Percentiles rank a stretch among this genome's conserved stretches.
phyloP scores from a whole-genome alignment of 305 asterid species.

The Rubia tinctorum region DNA sequence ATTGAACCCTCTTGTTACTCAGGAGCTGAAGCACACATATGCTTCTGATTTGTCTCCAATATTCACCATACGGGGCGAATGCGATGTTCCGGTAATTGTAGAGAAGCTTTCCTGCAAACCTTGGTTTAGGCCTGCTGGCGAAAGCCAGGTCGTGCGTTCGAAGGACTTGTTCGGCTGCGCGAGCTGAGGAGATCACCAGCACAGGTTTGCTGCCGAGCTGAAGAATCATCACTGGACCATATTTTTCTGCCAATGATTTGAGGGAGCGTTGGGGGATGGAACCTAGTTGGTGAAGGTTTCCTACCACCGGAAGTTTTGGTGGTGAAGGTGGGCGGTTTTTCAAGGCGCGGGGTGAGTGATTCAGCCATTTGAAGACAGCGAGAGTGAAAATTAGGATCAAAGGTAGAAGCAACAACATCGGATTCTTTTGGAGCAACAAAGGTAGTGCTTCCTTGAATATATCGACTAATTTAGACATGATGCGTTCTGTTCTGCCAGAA shows the following conservation, averaged over 20 bases:
- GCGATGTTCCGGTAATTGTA: conserved; percentile 37
- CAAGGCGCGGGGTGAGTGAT: background rate
- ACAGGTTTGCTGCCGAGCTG: conserved; percentile 39
- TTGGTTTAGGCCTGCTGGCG: conserved; percentile 36
- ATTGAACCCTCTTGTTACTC: conserved; percentile 37
- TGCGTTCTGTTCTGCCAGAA: background rate
- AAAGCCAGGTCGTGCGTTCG: conserved; percentile 42
- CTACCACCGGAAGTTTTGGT: conserved; percentile 41
- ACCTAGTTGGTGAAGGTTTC: conserved; percentile 48
- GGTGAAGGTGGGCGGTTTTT: conserved; percentile 45
- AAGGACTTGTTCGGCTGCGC: conserved; percentile 25
- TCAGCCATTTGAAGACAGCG: background rate
- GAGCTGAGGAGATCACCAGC: conserved; percentile 40
- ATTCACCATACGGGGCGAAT: conserved; percentile 12
- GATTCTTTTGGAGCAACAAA: background rate
- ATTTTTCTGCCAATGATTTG: conserved; percentile 31
- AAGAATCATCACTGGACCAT: conserved; percentile 48
- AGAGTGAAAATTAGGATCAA: background rate
- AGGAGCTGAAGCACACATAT: conserved; percentile 40
- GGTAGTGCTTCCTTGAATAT: background rate
- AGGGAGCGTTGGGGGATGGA: conserved; percentile 31
- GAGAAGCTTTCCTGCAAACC: conserved; percentile 30
- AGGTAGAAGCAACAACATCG: background rate
- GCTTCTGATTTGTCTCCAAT: conserved; percentile 47
- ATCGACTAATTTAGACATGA: background rate